Conservation (phyloP, 2,329 filamentous ascomycete genomes). For the Talaromyces albobiverticillius region DNA sequence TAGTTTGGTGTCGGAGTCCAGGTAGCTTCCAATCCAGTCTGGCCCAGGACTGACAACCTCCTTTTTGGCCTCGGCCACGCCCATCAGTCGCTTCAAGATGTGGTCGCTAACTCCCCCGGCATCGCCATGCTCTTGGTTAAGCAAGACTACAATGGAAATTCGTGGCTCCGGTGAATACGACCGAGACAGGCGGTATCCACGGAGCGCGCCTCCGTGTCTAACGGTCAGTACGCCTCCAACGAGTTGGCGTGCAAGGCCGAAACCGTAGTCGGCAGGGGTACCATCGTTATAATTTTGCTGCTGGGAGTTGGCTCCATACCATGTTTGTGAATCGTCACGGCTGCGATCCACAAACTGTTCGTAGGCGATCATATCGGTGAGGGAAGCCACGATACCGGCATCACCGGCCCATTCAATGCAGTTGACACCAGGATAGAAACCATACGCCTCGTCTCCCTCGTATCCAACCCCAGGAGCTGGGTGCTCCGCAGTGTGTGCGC, state of each 20-base stretch:
- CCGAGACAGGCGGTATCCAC: neutral
- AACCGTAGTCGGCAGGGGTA: conserved; percentile 34
- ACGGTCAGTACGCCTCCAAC: conserved; percentile 27
- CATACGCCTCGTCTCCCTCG: conserved; percentile 39
- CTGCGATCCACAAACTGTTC: conserved; percentile 40
- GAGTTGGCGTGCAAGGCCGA: conserved; percentile 32
- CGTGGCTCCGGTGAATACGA: conserved; percentile 18
- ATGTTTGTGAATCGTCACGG: conserved; percentile 28
- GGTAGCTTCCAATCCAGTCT: conserved; percentile 35
- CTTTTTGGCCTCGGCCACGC: conserved; percentile 16
- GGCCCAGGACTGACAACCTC: conserved; percentile 15
- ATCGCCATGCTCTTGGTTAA: conserved; percentile 37
- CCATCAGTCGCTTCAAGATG: conserved; percentile 31
- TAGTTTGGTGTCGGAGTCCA: conserved; percentile 37
- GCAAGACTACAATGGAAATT: conserved; percentile 39
- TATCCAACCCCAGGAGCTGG: conserved; percentile 44
- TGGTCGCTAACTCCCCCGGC: conserved; percentile 25
- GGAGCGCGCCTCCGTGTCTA: conserved; percentile 38
- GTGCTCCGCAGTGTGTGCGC: conserved; percentile 35
- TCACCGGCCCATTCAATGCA: conserved; percentile 48
- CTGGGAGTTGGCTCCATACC: conserved; percentile 32
- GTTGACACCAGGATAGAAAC: conserved; percentile 38
- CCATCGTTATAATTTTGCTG: conserved; percentile 34
- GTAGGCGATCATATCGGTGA: conserved; percentile 48
- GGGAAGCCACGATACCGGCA: conserved; percentile 43